Percentiles rank a stretch among this genome's conserved stretches.
phyloP scores from a whole-genome alignment of 2,329 filamentous ascomycete genomes.

The Keithomyces neogunnii region DNA sequence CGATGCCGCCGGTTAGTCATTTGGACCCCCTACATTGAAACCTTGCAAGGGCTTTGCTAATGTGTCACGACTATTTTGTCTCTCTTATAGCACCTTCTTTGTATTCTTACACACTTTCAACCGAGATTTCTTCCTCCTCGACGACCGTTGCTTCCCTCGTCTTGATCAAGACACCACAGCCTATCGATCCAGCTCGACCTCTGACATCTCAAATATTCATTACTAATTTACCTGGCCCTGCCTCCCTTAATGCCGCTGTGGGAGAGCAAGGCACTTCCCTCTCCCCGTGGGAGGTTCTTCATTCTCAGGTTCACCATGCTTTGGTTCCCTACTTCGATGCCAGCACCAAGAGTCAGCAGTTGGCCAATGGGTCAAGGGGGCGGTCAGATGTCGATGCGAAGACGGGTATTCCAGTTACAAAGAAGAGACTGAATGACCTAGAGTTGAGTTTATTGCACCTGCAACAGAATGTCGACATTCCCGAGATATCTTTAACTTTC shows the following conservation, averaged over 20 bases:
- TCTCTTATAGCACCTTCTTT: slow-evolving; percentile 29
- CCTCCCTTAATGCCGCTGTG: slow-evolving; percentile 56
- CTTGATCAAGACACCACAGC: slow-evolving; percentile 80
- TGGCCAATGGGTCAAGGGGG: slow-evolving; percentile 55
- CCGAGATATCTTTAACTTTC: slow-evolving; percentile 77
- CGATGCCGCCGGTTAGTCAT: slow-evolving; percentile 33
- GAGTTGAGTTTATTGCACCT: slow-evolving; percentile 84
- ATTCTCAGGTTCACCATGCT: slow-evolving; percentile 84
- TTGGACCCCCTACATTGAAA: background rate
- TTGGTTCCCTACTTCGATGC: slow-evolving; percentile 96
- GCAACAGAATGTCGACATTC: slow-evolving; percentile 97
- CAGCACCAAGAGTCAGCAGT: slow-evolving; percentile 75
- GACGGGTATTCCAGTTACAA: slow-evolving; percentile 92
- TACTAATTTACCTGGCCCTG: slow-evolving; percentile 80
- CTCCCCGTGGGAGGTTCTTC: slow-evolving; percentile 86
- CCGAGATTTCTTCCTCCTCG: slow-evolving; percentile 70
- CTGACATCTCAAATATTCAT: slow-evolving; percentile 86
- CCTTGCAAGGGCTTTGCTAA: background rate
- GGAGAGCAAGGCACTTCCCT: slow-evolving; percentile 63
- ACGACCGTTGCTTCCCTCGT: slow-evolving; percentile 81
- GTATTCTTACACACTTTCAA: slow-evolving; percentile 72
- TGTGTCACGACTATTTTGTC: slow-evolving; percentile 7
- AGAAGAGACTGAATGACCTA: slow-evolving; percentile 92
- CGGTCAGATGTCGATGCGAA: slow-evolving; percentile 82
- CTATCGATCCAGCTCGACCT: slow-evolving; percentile 75